Percentiles rank a stretch among this genome's conserved stretches.
Evolutionary conservation across 805 yeast genomes (phyloP).

Genomic region (Sugiyamaella qingdaonensis): DNA sequence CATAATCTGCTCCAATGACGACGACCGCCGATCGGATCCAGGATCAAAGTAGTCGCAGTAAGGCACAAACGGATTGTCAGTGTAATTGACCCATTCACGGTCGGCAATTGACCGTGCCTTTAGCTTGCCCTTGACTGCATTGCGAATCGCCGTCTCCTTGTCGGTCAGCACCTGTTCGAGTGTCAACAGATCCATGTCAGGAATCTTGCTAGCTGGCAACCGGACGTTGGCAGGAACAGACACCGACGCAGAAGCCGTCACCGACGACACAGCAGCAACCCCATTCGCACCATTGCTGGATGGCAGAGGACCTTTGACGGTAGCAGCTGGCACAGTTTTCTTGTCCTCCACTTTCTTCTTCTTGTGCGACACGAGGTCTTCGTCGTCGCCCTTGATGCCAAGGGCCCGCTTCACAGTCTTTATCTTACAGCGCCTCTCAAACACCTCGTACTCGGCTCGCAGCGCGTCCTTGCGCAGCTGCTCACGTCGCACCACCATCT

Average conservation of each 20-base stretch:
- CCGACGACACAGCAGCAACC: constrained; percentile 15
- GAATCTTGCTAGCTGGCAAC: constrained; percentile 84
- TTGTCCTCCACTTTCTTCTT: constrained; percentile 37
- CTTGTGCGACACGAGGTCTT: constrained; percentile 73
- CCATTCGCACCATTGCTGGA: not conserved
- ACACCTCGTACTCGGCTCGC: constrained; percentile 60
- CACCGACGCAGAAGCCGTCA: not conserved
- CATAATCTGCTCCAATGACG: constrained; percentile 36
- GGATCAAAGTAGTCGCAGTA: constrained; percentile 64
- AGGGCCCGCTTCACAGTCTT: constrained; percentile 71
- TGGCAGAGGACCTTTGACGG: constrained; percentile 17
- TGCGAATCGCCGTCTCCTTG: constrained; percentile 70
- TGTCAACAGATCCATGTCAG: constrained; percentile 84
- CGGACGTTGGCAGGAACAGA: constrained; percentile 66
- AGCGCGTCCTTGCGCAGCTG: constrained; percentile 55
- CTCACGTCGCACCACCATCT: constrained; percentile 73
- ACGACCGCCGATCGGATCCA: constrained; percentile 25
- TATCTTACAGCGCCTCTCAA: constrained; percentile 66
- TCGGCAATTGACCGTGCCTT: constrained; percentile 63
- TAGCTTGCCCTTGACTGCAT: constrained; percentile 82
- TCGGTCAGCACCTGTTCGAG: constrained; percentile 69
- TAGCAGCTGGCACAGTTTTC: constrained; percentile 4
- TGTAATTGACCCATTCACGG: constrained; percentile 67
- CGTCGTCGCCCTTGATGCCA: constrained; percentile 79
- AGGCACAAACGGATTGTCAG: constrained; percentile 85